Evolutionary conservation across 306 rosid species (phyloP).

Genomic region (Hippophae rhamnoides): DNA sequence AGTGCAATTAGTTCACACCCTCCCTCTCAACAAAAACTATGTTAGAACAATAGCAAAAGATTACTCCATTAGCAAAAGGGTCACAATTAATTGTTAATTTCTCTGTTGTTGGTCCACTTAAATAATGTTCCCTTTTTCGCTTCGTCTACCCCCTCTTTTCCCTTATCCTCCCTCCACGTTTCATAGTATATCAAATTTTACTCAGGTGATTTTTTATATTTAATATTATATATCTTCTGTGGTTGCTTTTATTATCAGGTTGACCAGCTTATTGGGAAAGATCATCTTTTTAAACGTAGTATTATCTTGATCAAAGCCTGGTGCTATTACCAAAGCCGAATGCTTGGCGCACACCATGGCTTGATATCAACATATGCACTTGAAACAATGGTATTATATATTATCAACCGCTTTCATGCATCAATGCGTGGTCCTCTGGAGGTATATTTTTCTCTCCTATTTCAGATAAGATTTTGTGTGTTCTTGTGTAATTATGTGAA

Average conservation of each 20-base stretch:
- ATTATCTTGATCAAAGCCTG: conserved; percentile 61
- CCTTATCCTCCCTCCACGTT: not conserved
- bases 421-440: conserved; percentile 58
- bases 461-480: conserved; percentile 14
- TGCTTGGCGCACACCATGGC: conserved; percentile 60
- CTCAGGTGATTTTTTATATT: not conserved
- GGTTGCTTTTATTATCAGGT: conserved; percentile 31
- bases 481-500: conserved; percentile 13
- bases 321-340: conserved; percentile 73
- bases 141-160: not conserved
- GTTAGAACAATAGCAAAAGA: not conserved
- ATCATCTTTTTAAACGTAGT: conserved; percentile 59
- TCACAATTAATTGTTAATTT: not conserved
- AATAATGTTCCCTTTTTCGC: not conserved
- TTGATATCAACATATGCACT: conserved; percentile 59
- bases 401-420: conserved; percentile 47
- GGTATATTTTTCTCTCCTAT: conserved; percentile 26
- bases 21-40: not conserved
- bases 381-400: conserved; percentile 48
- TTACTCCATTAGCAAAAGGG: no score
- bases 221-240: conserved; percentile 9
- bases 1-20: not conserved
- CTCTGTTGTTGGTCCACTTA: not conserved
- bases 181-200: not conserved
- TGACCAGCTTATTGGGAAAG: conserved; percentile 40